Conservation (phyloP, 2,329 filamentous ascomycete genomes). For the Chaetomium sp. region DNA sequence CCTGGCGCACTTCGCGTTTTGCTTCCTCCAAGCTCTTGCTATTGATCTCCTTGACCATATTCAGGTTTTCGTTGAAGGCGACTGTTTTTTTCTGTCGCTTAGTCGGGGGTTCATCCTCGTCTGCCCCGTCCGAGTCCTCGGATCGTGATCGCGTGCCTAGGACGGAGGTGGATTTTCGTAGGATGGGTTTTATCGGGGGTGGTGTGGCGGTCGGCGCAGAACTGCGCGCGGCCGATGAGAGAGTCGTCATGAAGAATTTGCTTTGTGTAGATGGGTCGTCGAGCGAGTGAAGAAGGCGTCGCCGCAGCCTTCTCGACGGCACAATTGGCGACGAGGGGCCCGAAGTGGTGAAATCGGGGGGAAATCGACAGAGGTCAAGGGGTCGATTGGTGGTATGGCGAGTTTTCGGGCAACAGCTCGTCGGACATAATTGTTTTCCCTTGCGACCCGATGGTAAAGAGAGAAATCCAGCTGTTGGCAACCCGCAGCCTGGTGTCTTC, state of each 20-base stretch:
- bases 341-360: background rate
- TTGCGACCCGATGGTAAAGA: background rate
- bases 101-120: slow-evolving; percentile 45
- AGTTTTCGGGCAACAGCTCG: slow-evolving; percentile 1
- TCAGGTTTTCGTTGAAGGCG: slow-evolving; percentile 60
- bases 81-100: slow-evolving; percentile 59
- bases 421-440: slow-evolving; percentile 26
- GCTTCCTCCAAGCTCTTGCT: slow-evolving; percentile 56
- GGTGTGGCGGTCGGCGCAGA: slow-evolving; percentile 24
- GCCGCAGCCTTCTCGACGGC: background rate
- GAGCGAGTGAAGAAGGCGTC: background rate
- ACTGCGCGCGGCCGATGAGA: slow-evolving; percentile 40
- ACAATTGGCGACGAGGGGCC: background rate
- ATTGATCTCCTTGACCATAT: slow-evolving; percentile 58
- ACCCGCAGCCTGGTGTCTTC: background rate
- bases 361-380: slow-evolving; percentile 8
- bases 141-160: slow-evolving; percentile 46
- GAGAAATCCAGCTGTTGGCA: slow-evolving; percentile 12
- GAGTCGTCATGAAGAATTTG: slow-evolving; percentile 38
- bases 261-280: background rate
- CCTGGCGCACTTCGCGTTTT: slow-evolving; percentile 56
- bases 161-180: slow-evolving; percentile 51
- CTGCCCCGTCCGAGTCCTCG: slow-evolving; percentile 48
- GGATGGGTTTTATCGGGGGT: slow-evolving; percentile 56
- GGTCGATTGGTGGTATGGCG: slow-evolving; percentile 13